Evolutionary conservation across 345 rosid genomes (phyloP), one percentile per base, ranked within the genome.

Genomic region (Aegle marmelos): DNA sequence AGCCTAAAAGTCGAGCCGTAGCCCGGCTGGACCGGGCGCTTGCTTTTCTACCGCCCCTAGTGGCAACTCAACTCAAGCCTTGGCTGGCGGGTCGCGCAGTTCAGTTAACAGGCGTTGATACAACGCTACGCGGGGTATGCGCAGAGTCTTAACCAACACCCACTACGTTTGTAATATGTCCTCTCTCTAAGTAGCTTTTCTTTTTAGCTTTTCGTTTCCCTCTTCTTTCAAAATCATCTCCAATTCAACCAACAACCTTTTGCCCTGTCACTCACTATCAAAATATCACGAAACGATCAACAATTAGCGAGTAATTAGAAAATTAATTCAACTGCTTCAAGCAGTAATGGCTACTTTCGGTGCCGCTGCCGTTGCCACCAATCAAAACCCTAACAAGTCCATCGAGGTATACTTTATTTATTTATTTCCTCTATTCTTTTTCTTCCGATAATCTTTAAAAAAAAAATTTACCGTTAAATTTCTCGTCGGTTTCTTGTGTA

Each of bases 331-430:
- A 50, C 70, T 64, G 71, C 67, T 59, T 77, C 45, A 34, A 33
- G 36, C 69, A 68, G 90, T 94, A 68, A 92, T 94, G 97, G 87
- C 97, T 66, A 72, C 86, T 72, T 92, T 92, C 69, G 89, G 93
- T 65, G 74, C 89, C 76, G 72, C 85, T 21, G 72, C 93, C 0
- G 53, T 78, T 25, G 69, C 74, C 4, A 70, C 88, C 6, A 91
- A 84, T 84, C 70, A 82, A 14, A 92, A 94, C 87, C 97, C 95
- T 79, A 91, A 94, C 79, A 94, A 94, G 85, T 94, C 97, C 9
- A 68, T 86, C 65, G 98, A 91, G 95, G 98, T 92, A 82, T 25
- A 16, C 48, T 16, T 28, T 59, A 16, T 66, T 34, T 19, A 8
- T 48, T 17, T 25, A 0, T 33, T 13, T 63, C 61, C 45, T 67